phyloP scores from a whole-genome alignment of 345 rosid species.

The Xanthoceras sorbifolium region DNA sequence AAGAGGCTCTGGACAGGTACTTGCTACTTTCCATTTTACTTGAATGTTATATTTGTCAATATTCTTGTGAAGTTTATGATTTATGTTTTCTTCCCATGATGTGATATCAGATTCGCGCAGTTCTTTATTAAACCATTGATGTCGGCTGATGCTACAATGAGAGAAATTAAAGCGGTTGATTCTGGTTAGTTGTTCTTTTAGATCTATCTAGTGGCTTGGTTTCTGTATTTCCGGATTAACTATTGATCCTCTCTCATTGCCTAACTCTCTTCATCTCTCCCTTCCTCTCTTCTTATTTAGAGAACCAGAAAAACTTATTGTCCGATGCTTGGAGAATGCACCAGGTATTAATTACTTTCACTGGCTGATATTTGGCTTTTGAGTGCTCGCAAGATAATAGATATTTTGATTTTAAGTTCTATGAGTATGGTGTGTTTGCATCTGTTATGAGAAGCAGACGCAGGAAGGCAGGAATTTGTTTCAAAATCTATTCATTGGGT shows the following conservation, averaged over 20 bases:
- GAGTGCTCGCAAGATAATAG: neutral
- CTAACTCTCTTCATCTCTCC: slow-evolving; percentile 10
- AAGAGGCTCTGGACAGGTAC: slow-evolving; percentile 90
- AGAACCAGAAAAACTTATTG: slow-evolving; percentile 86
- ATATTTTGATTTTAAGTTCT: neutral
- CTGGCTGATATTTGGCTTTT: neutral
- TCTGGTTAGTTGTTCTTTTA: slow-evolving; percentile 58
- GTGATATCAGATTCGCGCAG: slow-evolving; percentile 68
- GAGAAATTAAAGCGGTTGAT: slow-evolving; percentile 95
- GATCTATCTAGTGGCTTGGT: neutral
- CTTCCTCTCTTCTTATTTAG: slow-evolving; percentile 40
- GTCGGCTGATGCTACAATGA: slow-evolving; percentile 88
- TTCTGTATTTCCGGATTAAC: neutral
- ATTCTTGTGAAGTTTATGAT: slow-evolving; percentile 11
- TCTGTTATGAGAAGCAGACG: neutral
- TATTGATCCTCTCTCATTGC: neutral
- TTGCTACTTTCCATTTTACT: slow-evolving; percentile 9
- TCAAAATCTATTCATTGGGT: neutral
- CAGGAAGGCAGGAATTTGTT: neutral
- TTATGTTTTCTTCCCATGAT: slow-evolving; percentile 26
- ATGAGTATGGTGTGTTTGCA: neutral
- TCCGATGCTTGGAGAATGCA: slow-evolving; percentile 81
- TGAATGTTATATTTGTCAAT: slow-evolving; percentile 16
- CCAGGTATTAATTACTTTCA: slow-evolving; percentile 54
- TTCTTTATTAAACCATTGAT: slow-evolving; percentile 90